Base-by-base conservation (phyloP, 2,329 filamentous ascomycete genomes). In the Colletotrichum sp. region DNA sequence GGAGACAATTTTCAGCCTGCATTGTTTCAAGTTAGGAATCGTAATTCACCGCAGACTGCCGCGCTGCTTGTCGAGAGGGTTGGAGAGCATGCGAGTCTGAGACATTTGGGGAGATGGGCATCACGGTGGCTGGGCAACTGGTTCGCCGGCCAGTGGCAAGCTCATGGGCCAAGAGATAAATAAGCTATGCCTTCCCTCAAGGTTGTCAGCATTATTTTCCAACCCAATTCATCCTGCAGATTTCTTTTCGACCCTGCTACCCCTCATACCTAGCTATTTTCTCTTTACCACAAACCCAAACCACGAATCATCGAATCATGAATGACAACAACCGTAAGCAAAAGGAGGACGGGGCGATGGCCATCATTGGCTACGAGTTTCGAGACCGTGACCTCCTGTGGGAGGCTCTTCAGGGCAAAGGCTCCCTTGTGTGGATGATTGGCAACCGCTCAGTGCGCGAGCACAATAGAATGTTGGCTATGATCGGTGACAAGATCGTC, bases 321-420 rank as follows among this genome's bases (percentile, higher is more conserved):
- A 1, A 1, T 11, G 43, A 47, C 43, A 0, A 21, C 11, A 21
- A 21, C 43, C 43, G 43, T 1, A 0, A 0, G 43, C 43, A 47
- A 6, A 47, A 21, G 43, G 43, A 21, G 43, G 0, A 4, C n/a
- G 43, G 21, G 0, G 43, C 0, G 43, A 47, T 47, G 43, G 0
- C 43, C 43, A 47, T 47, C 43, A 47, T 47, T 1, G 43, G 0
- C 43, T 47, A 47, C 11, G 0, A 0, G 0, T 47, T 47, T 21
- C 0, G 0, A 47, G 3, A 47, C 43, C 43, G 43, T 0, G 43
- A 47, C n/a, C 18, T n/a, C n/a, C n/a, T 63, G 7, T 43, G 59
- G 59, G 59, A 63, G 33, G 59, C 59, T 3, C 33, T 63, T 3
- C 59, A 43, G 13, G 59, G 34, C 13, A 24, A 33, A 2, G 21